Conservation (phyloP, 2,329 filamentous ascomycete species). For the Pezicula neosporulosa region DNA sequence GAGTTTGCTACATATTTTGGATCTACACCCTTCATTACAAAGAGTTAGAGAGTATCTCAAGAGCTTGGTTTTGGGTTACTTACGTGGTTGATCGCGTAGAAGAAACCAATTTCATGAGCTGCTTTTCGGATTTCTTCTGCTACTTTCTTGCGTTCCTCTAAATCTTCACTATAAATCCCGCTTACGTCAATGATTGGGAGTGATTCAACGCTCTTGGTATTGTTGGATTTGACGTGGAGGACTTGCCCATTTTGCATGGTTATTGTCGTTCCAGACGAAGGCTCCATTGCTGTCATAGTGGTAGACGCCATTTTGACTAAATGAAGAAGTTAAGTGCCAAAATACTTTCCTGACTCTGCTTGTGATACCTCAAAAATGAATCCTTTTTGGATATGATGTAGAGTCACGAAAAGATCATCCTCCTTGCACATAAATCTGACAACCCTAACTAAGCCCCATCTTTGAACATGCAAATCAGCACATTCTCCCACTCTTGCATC, state of each 20-base stretch:
- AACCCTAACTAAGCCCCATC: not conserved
- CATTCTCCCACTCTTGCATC: not conserved
- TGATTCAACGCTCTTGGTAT: not conserved
- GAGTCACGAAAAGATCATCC: not conserved
- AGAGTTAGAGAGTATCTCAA: not conserved
- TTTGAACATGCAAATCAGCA: not conserved
- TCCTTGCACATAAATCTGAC: not conserved
- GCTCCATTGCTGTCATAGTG: not conserved
- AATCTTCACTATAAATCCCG: constrained; percentile 28
- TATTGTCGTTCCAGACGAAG: not conserved
- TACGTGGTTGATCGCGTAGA: constrained; percentile 35
- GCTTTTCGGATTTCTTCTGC: constrained; percentile 33
- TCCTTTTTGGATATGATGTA: not conserved
- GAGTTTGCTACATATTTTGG: constrained; percentile 16
- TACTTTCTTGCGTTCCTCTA: constrained; percentile 28
- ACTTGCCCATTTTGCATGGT: not conserved
- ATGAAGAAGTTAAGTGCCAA: not conserved
- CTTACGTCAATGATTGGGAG: constrained; percentile 40
- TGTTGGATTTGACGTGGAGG: not conserved
- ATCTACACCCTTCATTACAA: constrained; percentile 3
- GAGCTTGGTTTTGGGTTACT: constrained; percentile 1
- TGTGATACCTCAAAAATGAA: not conserved
- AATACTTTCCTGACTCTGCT: not conserved
- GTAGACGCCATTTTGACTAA: too few species aligned
- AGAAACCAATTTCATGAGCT: constrained; percentile 36